Evolutionary conservation across 306 rosid genomes (phyloP).

Genomic region (Quercus suber): DNA sequence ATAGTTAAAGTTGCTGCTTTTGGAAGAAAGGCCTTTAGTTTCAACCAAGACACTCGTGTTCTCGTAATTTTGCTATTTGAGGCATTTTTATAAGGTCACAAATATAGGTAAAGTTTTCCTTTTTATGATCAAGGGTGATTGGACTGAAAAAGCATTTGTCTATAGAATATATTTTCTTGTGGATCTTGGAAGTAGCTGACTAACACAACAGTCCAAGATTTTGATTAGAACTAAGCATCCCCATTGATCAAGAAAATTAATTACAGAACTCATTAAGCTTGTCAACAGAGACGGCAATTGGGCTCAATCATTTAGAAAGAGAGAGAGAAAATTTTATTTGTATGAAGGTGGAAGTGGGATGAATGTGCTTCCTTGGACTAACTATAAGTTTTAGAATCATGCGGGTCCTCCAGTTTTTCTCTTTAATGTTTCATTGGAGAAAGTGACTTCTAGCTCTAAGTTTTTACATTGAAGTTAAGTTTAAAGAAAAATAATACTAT

Average conservation of each 20-base stretch:
- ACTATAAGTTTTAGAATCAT: background rate
- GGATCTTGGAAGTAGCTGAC: conserved; percentile 8
- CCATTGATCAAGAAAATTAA: conserved; percentile 3
- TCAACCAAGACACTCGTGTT: conserved; percentile 1
- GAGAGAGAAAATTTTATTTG: background rate
- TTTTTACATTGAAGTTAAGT: no score
- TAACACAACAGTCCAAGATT: background rate
- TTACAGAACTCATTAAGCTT: background rate
- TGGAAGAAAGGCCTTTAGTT: conserved; percentile 1
- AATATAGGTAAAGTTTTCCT: background rate
- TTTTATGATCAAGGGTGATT: background rate
- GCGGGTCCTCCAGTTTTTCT: no score
- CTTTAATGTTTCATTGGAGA: no score
- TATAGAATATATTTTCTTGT: background rate
- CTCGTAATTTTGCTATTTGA: background rate
- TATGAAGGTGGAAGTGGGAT: background rate
- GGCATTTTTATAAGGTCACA: background rate
- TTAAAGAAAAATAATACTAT: no score
- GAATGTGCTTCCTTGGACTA: background rate
- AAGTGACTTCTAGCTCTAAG: no score
- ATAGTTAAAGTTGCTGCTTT: conserved; percentile 20
- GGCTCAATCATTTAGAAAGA: conserved; percentile 26
- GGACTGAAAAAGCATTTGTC: background rate
- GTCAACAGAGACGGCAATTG: conserved; percentile 16
- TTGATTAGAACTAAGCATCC: conserved; percentile 26